Evolutionary conservation across 176 grass and related monocot genomes (phyloP), one percentile per base, ranked within the genome.

Genomic region (Eleusine indica): DNA sequence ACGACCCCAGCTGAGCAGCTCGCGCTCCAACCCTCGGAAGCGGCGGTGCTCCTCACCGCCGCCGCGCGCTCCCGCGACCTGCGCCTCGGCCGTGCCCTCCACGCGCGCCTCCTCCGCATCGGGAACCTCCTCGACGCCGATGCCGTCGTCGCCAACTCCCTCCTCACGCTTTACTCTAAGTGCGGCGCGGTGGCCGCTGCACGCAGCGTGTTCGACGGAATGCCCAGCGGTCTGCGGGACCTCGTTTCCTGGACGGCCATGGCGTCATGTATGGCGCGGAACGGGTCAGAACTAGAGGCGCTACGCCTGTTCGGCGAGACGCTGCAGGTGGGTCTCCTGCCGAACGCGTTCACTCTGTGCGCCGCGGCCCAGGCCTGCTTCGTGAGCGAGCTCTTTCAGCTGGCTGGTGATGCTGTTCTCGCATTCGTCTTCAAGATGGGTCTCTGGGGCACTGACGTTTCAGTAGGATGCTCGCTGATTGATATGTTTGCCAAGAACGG

Each of bases 221-320:
- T 94, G 84, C 84, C 86, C 37, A 76, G 18, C 17, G 85, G 39
- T 63, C 80, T 75, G 66, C 81, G 84, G 51, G 89, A 91, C 77
- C 49, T 94, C 22, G 92, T 94, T 2, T 91, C 92, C 48, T 94
- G 89, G 89, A 94, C 92, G 21, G 79, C 92, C 5, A 86, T 94
- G 89, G 79, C 87, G 9, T 87, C 87, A 44, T 89, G 73, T 84
- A 80, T 86, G 5, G 84, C 89, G 0, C 80, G 85, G 4, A 89
- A 79, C 37, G 84, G 81, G 21, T 73, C 79, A 43, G 88, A 91
- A 61, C 14, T 17, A 4, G 75, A 53, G 19, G 81, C 86, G 4
- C 63, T 94, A 12, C 13, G 16, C 3, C 41, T 89, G 68, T 32
- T 94, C 44, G 16, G 67, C n/a, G 81, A 89, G 51, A 76, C 83